Conservation (phyloP, 176 grass and related monocot genomes). For the Microstegium vimineum region DNA sequence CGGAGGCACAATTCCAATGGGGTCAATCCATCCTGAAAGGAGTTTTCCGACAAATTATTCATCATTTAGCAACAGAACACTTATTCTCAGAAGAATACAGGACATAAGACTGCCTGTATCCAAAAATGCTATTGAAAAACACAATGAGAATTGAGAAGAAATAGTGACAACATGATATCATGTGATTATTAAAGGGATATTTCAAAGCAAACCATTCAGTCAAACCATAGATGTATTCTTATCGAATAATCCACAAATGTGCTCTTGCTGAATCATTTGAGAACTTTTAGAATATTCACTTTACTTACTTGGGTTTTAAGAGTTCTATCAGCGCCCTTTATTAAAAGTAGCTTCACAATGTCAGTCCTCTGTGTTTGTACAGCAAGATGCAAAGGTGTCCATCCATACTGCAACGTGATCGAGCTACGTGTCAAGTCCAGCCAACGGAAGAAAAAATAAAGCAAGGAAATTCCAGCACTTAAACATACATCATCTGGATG, state of each 20-base stretch:
- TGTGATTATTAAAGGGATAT: background rate
- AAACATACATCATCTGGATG: conserved; percentile 70
- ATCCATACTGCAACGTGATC: conserved; percentile 62
- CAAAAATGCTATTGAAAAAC: no score
- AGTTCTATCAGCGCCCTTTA: conserved; percentile 80
- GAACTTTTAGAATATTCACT: conserved; percentile 15
- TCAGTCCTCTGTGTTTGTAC: conserved; percentile 89
- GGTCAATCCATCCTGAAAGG: conserved; percentile 81
- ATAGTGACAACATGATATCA: background rate
- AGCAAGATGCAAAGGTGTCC: conserved; percentile 97
- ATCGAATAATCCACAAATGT: background rate
- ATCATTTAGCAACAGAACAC: background rate
- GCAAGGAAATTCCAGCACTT: background rate
- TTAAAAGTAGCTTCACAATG: conserved; percentile 83
- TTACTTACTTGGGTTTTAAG: conserved; percentile 76
- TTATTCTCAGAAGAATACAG: background rate
- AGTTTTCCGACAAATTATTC: conserved; percentile 7
- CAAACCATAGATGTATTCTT: background rate
- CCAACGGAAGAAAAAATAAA: conserved; percentile 14
- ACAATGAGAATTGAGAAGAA: background rate
- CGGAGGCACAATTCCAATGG: conserved; percentile 74
- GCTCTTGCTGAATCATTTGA: background rate
- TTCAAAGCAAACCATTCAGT: background rate
- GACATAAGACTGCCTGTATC: no score
- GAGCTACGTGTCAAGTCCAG: conserved; percentile 22